These are phyloP conservation scores for Flaveria brownii DNA, from an alignment of 129 eudicot genomes.

Conservation along the genomic window DNA sequence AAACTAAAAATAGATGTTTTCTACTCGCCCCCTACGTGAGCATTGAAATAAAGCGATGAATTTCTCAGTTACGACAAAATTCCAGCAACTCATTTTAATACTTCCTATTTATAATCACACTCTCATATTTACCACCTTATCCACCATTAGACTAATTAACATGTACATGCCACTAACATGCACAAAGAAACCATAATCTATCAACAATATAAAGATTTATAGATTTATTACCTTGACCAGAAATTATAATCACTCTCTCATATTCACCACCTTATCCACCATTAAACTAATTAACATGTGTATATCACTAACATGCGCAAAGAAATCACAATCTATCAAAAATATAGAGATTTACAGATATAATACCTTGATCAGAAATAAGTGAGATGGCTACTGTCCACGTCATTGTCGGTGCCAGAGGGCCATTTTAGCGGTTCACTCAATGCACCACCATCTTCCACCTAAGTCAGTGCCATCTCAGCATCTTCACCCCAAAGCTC, in stretches of 20 bases:
- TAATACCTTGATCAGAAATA: constrained; percentile 24
- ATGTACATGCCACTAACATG: constrained; percentile 7
- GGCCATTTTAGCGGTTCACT: constrained; percentile 47
- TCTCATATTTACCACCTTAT: constrained; percentile 23
- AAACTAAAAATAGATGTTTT: constrained; percentile 33
- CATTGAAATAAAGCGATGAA: constrained; percentile 27
- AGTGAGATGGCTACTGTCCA: constrained; percentile 32
- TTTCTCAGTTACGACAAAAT: constrained; percentile 30
- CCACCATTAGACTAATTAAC: constrained; percentile 26
- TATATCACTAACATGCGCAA: background rate
- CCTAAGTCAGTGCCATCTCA: constrained; percentile 37
- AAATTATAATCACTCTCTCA: constrained; percentile 15
- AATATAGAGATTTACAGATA: constrained; percentile 9
- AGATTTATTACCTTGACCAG: constrained; percentile 23
- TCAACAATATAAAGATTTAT: constrained; percentile 1
- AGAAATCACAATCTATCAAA: background rate
- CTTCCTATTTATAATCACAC: constrained; percentile 32
- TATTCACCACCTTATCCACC: constrained; percentile 26
- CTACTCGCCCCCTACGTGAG: constrained; percentile 29
- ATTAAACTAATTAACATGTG: constrained; percentile 23
- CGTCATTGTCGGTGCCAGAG: constrained; percentile 55
- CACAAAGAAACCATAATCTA: background rate
- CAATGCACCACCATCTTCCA: constrained; percentile 39
- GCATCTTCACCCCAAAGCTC: constrained; percentile 32
- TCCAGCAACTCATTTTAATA: constrained; percentile 20